phyloP scores from a whole-genome alignment of 2,329 filamentous ascomycete species.

The Achaetomium macrosporum region DNA sequence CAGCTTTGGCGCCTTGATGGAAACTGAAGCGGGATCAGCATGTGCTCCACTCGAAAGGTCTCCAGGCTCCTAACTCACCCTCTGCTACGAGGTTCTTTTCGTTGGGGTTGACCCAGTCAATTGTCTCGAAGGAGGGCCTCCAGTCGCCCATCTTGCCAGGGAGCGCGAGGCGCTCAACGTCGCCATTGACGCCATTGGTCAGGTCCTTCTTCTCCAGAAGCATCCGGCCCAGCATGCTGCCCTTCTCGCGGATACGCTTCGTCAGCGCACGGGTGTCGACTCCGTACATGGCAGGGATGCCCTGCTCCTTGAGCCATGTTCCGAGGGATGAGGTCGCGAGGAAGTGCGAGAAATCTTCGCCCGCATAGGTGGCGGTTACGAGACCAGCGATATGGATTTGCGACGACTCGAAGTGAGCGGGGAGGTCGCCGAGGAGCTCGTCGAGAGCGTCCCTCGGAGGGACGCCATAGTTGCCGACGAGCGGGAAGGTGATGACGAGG shows the following conservation, averaged over 20 bases:
- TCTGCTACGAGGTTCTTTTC: slow-evolving; percentile 87
- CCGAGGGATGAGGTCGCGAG: slow-evolving; percentile 86
- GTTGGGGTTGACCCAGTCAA: slow-evolving; percentile 91
- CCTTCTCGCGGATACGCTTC: slow-evolving; percentile 87
- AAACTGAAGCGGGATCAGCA: slow-evolving; percentile 60
- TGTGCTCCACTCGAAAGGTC: slow-evolving; percentile 6
- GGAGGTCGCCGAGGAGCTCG: slow-evolving; percentile 75
- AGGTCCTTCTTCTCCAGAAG: slow-evolving; percentile 59
- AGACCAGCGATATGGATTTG: slow-evolving; percentile 93
- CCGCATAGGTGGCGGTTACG: slow-evolving; percentile 84
- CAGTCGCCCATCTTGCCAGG: slow-evolving; percentile 36
- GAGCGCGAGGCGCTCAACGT: slow-evolving; percentile 35
- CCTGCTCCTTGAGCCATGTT: slow-evolving; percentile 93
- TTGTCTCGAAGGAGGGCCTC: slow-evolving; percentile 62
- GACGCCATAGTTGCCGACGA: slow-evolving; percentile 98
- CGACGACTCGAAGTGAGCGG: slow-evolving; percentile 86
- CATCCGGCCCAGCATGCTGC: slow-evolving; percentile 93
- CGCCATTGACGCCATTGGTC: slow-evolving; percentile 38
- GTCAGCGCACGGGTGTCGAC: slow-evolving; percentile 91
- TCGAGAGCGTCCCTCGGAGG: slow-evolving; percentile 81
- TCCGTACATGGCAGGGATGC: slow-evolving; percentile 87
- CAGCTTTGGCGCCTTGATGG: slow-evolving; percentile 76
- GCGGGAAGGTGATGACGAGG: slow-evolving; percentile 92
- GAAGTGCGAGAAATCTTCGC: slow-evolving; percentile 93
- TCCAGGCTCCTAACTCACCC: slow-evolving; percentile 56